Evolutionary conservation across 441 rosid genomes (phyloP), one percentile per base, ranked within the genome.

Genomic region (Aleurites moluccanus): DNA sequence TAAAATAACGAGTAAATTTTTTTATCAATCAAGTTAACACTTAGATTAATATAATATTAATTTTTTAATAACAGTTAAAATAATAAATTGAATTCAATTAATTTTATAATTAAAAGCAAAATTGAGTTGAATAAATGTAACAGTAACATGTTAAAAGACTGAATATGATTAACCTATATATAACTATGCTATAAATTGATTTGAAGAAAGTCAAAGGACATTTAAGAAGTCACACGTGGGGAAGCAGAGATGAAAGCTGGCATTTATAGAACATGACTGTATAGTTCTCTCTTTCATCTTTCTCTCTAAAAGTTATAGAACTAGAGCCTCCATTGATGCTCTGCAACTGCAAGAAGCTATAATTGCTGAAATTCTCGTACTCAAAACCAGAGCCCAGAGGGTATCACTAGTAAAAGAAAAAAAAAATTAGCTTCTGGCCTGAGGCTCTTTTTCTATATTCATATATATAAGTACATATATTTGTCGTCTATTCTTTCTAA

Each of bases 141-240:
- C n/a, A n/a, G n/a, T 35, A 35, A 35, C 40, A 35, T 35, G 40
- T 35, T 35, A 4, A 35, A 5, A 38, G 40, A 38, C 9, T n/a
- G n/a, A n/a, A n/a, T 38, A 38, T 38, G 40, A 38, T 38, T 38
- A 38, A 5, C 53, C 25, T 38, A 69, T 28, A 18, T 68, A 14
- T 35, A 63, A n/a, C n/a, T 27, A 25, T 25, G 6, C 65, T 11
- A 66, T 23, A 3, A 53, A 55, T 35, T 10, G 25, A 67, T 28
- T 56, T 52, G 21, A 62, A 30, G 35, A 78, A 86, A 78, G 89
- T 82, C 88, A 85, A 61, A 68, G 79, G 71, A 59, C 83, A 78
- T 80, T 84, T 78, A 82, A 80, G 82, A 85, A 81, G 35, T 52
- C 81, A 84, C 92, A 88, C 91, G 89, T 88, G 94, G 79, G 88